Evolutionary conservation across 768 basidiomycete species (phyloP).

Genomic region (Podaxis sp.): DNA sequence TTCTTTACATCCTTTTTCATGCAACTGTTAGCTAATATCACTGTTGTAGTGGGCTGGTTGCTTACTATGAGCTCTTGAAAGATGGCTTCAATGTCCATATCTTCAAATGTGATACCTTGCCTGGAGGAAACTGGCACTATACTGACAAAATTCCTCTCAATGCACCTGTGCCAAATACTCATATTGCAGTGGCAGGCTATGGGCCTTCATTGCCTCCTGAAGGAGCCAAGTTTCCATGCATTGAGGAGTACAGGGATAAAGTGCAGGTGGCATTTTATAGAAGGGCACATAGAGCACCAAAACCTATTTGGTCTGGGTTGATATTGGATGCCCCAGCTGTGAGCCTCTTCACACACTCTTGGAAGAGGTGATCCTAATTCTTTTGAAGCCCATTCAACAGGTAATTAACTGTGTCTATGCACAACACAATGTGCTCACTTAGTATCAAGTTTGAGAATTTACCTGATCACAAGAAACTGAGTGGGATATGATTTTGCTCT

Average conservation of each 20-base stretch:
- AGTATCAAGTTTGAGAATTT: constrained; percentile 24
- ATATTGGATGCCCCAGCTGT: constrained; percentile 35
- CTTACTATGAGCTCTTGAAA: constrained; percentile 32
- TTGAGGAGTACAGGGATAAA: constrained; percentile 22
- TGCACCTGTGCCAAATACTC: constrained; percentile 34
- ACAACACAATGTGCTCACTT: neutral
- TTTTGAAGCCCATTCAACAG: constrained; percentile 25
- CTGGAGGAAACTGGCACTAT: constrained; percentile 44
- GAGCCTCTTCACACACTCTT: constrained; percentile 9
- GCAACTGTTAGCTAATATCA: neutral
- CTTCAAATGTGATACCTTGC: constrained; percentile 36
- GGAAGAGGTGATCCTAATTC: too few species aligned
- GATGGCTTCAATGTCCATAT: constrained; percentile 35
- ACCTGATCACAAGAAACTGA: constrained; percentile 30
- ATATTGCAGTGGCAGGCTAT: constrained; percentile 31
- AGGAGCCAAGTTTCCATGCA: constrained; percentile 27
- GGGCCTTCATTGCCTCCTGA: constrained; percentile 34
- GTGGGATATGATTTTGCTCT: constrained; percentile 25
- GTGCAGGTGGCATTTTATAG: constrained; percentile 19
- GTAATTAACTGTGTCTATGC: neutral
- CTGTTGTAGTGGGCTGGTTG: constrained; percentile 31
- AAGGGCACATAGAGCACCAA: constrained; percentile 34
- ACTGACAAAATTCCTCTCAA: constrained; percentile 34
- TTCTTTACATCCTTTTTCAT: neutral
- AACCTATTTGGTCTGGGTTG: constrained; percentile 34